Conservation (phyloP, 305 asterid genomes). For the Withania somnifera region DNA sequence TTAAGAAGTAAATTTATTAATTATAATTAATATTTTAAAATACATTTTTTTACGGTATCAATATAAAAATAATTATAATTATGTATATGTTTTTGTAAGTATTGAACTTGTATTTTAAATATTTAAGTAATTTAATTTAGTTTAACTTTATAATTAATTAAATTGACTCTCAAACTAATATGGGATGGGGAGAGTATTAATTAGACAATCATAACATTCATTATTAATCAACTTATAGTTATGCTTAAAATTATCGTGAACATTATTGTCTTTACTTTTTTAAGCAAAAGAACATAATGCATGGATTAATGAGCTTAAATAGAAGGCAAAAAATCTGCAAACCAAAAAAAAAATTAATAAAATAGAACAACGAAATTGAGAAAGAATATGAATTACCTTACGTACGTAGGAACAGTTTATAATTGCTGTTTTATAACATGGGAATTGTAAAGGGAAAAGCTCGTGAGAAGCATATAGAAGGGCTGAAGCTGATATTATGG, state of each 20-base stretch:
- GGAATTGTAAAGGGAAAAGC: conserved; percentile 36
- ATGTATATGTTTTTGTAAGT: too few species aligned
- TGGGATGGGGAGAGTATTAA: not conserved
- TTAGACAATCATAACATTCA: not conserved
- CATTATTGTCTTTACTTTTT: not conserved
- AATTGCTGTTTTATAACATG: conserved; percentile 26
- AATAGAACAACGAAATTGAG: not conserved
- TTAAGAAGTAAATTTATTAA: not conserved
- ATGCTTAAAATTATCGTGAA: not conserved
- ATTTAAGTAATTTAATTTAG: too few species aligned
- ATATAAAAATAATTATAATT: too few species aligned
- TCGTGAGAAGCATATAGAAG: conserved; percentile 38
- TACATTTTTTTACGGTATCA: too few species aligned
- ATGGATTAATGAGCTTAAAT: not conserved
- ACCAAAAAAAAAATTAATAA: too few species aligned
- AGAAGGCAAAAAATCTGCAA: not conserved
- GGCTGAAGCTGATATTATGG: conserved; percentile 52
- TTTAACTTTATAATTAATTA: too few species aligned
- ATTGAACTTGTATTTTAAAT: too few species aligned
- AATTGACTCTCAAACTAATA: too few species aligned
- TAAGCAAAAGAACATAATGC: not conserved
- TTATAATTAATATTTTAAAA: too few species aligned
- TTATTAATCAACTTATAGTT: not conserved
- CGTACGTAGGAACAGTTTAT: conserved; percentile 29
- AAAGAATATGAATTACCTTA: conserved; percentile 20